A percentile compares a stretch with the other conserved stretches of the same genome.
Conservation (phyloP, 179 eudicot species). For the Beta corolliflora region DNA sequence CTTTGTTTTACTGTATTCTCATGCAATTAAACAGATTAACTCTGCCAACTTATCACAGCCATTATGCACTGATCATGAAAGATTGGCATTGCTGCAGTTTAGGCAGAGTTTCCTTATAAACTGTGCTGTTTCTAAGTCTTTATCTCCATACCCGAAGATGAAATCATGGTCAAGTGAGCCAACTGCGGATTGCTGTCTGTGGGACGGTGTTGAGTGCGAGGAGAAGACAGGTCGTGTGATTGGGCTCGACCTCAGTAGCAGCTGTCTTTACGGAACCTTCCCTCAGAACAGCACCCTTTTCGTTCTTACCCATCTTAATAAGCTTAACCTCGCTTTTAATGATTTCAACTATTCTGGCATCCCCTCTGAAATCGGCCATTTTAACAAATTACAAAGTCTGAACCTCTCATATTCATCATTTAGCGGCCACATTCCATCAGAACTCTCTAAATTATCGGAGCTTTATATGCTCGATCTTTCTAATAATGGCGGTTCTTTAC, state of each 20-base stretch:
- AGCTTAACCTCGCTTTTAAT: constrained; percentile 30
- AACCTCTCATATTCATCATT: constrained; percentile 33
- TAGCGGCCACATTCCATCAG: constrained; percentile 34
- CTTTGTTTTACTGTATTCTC: neutral
- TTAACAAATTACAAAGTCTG: constrained; percentile 33
- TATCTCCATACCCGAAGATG: constrained; percentile 2
- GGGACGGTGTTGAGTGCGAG: constrained; percentile 16
- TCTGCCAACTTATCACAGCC: neutral
- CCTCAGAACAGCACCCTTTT: constrained; percentile 33
- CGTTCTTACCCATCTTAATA: constrained; percentile 28
- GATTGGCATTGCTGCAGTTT: constrained; percentile 1
- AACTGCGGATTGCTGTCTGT: neutral
- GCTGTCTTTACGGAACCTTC: constrained; percentile 34
- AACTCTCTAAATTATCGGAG: constrained; percentile 33
- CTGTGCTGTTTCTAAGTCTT: neutral
- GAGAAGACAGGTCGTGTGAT: constrained; percentile 27
- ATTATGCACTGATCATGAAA: constrained; percentile 16
- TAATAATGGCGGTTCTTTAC: neutral
- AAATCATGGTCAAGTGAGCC: constrained; percentile 6
- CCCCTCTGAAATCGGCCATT: constrained; percentile 33
- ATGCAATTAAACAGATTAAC: neutral
- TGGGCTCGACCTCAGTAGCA: constrained; percentile 37
- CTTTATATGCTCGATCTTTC: constrained; percentile 32
- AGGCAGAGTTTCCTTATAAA: constrained; percentile 13
- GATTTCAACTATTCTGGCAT: constrained; percentile 29